Conservation (phyloP, 139 green algal genomes). For the Auxenochlorella pyrenoidosa region DNA sequence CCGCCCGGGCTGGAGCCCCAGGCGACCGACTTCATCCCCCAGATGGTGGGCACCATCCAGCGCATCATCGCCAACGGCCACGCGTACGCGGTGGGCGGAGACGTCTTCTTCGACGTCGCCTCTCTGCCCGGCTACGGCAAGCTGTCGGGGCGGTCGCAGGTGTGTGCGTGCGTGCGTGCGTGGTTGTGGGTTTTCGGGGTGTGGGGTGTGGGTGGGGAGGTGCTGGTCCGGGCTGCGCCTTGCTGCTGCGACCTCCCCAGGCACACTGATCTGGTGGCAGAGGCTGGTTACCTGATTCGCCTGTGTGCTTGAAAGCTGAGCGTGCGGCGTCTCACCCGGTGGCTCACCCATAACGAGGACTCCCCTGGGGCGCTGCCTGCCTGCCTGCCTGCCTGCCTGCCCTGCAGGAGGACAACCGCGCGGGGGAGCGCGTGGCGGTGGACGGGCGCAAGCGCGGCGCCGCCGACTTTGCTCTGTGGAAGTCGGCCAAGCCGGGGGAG, state of each 20-base stretch:
- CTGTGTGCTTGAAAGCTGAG: too few relatives aligned
- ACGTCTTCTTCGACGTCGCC: slow-evolving; percentile 96
- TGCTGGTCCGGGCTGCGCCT: too few relatives aligned
- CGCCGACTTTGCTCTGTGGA: slow-evolving; percentile 98
- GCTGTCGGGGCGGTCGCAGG: slow-evolving; percentile 84
- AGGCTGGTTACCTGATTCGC: too few relatives aligned
- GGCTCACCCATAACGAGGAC: too few relatives aligned
- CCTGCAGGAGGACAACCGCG: slow-evolving; percentile 80
- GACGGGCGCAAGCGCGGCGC: slow-evolving; percentile 89
- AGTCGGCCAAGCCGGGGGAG: slow-evolving; percentile 93
- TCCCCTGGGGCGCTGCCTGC: too few relatives aligned
- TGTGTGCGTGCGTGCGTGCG: slow-evolving; percentile 8
- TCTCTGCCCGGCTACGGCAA: slow-evolving; percentile 87
- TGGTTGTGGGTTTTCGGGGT: too few relatives aligned
- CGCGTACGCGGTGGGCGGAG: slow-evolving; percentile 83
- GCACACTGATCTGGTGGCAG: too few relatives aligned
- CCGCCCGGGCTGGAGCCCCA: slow-evolving; percentile 87
- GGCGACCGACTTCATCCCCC: slow-evolving; percentile 88
- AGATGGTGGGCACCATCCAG: slow-evolving; percentile 91
- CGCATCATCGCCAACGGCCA: slow-evolving; percentile 75
- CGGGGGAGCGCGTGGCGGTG: slow-evolving; percentile 89
- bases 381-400: not conserved
- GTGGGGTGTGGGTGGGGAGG: too few relatives aligned
- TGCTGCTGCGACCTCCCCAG: too few relatives aligned
- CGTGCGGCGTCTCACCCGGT: too few relatives aligned